These are phyloP conservation scores for Ophiostoma sp. DNA, from an alignment of 2,329 filamentous ascomycete genomes.

Conservation along the genomic window DNA sequence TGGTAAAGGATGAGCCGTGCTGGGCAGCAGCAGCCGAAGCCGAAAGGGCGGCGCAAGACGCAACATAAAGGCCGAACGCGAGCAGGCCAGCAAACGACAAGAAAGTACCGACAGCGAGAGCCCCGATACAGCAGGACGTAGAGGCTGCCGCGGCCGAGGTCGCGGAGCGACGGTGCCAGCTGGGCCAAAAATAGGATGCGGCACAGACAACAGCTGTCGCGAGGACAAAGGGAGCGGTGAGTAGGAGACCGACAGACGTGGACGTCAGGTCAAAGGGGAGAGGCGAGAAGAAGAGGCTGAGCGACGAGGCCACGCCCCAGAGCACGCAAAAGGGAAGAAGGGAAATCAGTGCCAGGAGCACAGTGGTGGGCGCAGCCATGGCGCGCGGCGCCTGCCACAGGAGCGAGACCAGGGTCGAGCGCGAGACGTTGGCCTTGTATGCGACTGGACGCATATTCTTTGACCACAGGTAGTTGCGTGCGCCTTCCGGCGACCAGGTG, in stretches of 20 bases:
- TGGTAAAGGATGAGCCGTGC: background rate
- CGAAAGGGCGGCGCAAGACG: constrained; percentile 21
- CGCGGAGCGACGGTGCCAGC: constrained; percentile 32
- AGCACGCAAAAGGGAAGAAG: constrained; percentile 44
- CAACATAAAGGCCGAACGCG: constrained; percentile 42
- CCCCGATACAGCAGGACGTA: background rate
- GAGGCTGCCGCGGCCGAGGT: constrained; percentile 39
- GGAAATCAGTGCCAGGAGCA: constrained; percentile 43
- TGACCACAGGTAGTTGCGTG: background rate
- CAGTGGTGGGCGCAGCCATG: constrained; percentile 45
- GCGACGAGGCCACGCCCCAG: constrained; percentile 43
- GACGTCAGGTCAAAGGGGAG: constrained; percentile 39
- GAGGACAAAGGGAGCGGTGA: constrained; percentile 43
- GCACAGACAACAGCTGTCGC: constrained; percentile 34
- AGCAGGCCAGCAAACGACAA: constrained; percentile 42
- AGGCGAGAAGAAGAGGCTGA: constrained; percentile 45
- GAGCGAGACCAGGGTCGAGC: background rate
- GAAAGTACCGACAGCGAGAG: constrained; percentile 18
- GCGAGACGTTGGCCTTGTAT: constrained; percentile 32
- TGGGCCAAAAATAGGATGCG: constrained; percentile 29
- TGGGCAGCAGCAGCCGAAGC: background rate
- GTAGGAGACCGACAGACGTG: constrained; percentile 38
- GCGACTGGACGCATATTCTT: background rate
- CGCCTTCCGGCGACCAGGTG: constrained; percentile 26
- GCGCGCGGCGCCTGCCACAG: constrained; percentile 43